These are phyloP conservation scores for Bruguiera gymnorhiza DNA, from an alignment of 345 rosid genomes.

Conservation along the genomic window DNA sequence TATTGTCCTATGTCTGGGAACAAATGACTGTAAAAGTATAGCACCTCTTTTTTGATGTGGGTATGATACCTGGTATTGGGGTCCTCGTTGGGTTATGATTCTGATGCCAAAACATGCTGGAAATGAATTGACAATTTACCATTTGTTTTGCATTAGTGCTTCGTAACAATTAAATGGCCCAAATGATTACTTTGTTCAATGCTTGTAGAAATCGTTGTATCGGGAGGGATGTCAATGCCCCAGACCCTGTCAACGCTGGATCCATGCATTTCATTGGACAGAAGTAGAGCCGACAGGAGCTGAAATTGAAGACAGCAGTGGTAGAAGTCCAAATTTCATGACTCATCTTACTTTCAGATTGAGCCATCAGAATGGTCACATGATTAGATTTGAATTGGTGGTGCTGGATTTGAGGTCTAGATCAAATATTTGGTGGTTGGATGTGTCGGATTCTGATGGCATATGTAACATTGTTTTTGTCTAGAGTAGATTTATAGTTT, in stretches of 20 bases:
- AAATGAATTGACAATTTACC: background rate
- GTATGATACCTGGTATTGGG: background rate
- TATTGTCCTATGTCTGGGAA: background rate
- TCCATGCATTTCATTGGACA: constrained; percentile 43
- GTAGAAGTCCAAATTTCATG: constrained; percentile 25
- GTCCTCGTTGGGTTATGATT: background rate
- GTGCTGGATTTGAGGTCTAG: constrained; percentile 6
- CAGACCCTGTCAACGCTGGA: constrained; percentile 75
- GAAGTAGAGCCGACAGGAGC: constrained; percentile 59
- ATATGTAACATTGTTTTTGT: constrained; percentile 21
- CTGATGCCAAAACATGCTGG: background rate
- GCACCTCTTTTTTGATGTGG: background rate
- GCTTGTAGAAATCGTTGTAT: constrained; percentile 85
- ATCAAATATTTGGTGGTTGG: constrained; percentile 8
- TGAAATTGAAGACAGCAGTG: constrained; percentile 39
- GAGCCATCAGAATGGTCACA: constrained; percentile 11
- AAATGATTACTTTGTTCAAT: constrained; percentile 13
- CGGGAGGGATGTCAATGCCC: constrained; percentile 99
- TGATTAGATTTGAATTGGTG: constrained; percentile 8
- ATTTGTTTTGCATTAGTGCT: background rate
- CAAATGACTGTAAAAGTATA: too few relatives aligned
- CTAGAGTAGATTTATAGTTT: constrained; percentile 35
- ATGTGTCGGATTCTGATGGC: constrained; percentile 21
- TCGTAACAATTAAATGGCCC: background rate
- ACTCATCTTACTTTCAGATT: constrained; percentile 4